These are phyloP conservation scores for Paracorniculantispora psalliotae DNA, from an alignment of 2,329 filamentous ascomycete genomes.

Conservation along the genomic window DNA sequence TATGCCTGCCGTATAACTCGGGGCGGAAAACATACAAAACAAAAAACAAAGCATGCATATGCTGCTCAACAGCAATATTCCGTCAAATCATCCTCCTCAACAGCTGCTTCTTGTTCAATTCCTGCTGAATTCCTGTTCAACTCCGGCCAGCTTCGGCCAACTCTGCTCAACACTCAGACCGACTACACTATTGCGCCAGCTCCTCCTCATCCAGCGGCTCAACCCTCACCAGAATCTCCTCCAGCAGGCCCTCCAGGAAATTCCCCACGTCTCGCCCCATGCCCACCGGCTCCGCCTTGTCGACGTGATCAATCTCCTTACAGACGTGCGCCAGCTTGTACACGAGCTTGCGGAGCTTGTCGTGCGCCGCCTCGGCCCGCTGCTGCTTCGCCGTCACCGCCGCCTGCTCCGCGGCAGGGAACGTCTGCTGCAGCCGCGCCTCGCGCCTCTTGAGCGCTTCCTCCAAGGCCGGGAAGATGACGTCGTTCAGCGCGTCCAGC, in stretches of 20 bases:
- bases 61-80: neutral
- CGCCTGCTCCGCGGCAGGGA: slow-evolving; percentile 28
- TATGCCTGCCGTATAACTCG: neutral
- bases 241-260: slow-evolving; percentile 85
- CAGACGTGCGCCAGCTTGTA: slow-evolving; percentile 79
- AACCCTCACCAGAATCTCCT: slow-evolving; percentile 88
- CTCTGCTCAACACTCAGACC: no score
- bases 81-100: neutral
- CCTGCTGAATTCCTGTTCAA: neutral
- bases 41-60: neutral
- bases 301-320: slow-evolving; percentile 83
- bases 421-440: slow-evolving; percentile 45
- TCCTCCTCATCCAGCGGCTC: slow-evolving; percentile 80
- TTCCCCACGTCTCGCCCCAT: slow-evolving; percentile 89
- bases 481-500: slow-evolving; percentile 80
- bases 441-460: slow-evolving; percentile 80
- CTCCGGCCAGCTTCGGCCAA: no score
- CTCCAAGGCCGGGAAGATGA: slow-evolving; percentile 89
- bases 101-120: neutral
- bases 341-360: slow-evolving; percentile 75
- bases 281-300: slow-evolving; percentile 79
- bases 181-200: slow-evolving; percentile 15
- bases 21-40: neutral
- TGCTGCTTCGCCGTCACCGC: slow-evolving; percentile 56
- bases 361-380: slow-evolving; percentile 67